Evolutionary conservation across 2,329 filamentous ascomycete genomes (phyloP), one percentile per base, ranked within the genome.

Genomic region (Colletotrichum liriopes): DNA sequence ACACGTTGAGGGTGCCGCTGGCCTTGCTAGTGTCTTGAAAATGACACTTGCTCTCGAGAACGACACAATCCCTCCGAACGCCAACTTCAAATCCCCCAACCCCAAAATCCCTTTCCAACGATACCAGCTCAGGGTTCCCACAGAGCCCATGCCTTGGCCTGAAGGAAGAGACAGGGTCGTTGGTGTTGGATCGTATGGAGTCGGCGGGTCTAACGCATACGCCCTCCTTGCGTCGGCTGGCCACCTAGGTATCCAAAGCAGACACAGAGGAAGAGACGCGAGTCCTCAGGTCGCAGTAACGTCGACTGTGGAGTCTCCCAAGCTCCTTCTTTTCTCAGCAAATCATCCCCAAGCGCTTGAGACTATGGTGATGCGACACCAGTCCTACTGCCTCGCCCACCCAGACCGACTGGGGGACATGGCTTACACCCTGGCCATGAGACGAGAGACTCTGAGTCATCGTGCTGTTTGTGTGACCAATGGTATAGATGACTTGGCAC

Each of bases 101-200:
- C 71, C 73, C 5, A 71, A 68, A 2, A 73, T 74, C 0, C 64
- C 71, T 3, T 71, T 74, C 26, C 63, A 64, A 2, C 59, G 74
- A 18, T 61, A 37, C 4, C 75, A 77, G 6, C 71, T 81, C 8
- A 56, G 29, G 1, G 79, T 82, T 0, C 78, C 81, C 0, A 73
- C 67, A 0, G 73, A 78, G 43, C 62, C 77, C 0, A 74, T 47
- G 0, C 45, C 76, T 0, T 83, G 77, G 77, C 81, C 81, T 0
- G 1, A 43, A 2, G 71, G 69, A 12, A 65, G 74, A 9, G 18
- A 58, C 1, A 75, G 78, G 39, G 75, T 82, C 7, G 74, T 80
- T 3, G 78, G 78, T 41, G 75, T 85, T 51, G 83, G 82, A 68
- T 78, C 75, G 8, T 83, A 82, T 60, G 81, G 82, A 12, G 80